Base-by-base conservation (phyloP, 108 stramenopile genomes). In the Cylindrotheca closterium region DNA sequence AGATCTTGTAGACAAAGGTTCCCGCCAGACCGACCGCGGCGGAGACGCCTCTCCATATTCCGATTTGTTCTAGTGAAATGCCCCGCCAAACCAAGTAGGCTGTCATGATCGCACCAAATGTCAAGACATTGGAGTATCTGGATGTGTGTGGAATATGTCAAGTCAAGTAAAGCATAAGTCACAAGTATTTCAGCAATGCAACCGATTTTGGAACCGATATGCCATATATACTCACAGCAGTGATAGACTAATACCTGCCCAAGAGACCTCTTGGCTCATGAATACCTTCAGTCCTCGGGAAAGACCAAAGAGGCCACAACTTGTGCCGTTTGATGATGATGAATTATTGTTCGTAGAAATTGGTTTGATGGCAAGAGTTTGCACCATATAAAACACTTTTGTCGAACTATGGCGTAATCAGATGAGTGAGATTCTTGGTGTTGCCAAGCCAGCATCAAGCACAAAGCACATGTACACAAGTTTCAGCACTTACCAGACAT, bases 81-180 rank as follows among this genome's bases (percentile, higher is more conserved):
- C 80, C 84, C 49, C 78, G 37, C 74, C 60, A 83, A 32, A 83
- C 63, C 0, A 89, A 58, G 56, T 83, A 85, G 0, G 80, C 80
- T 4, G 83, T 84, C 84, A 89, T 85, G 45, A 85, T 75, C 22
- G 62, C 77, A 17, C 80, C 80, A 74, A 84, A 85, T 26, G 78
- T 75, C 23, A 89, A 58, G 27, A 67, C 66, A 63, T 88, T 88
- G 42, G 82, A 28, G 54, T 86, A 82, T 19, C 61, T 63, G 19
- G 46, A n/a, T n/a, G n/a, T n/a, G n/a, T n/a, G n/a, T n/a, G n/a
- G n/a, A n/a, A n/a, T n/a, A n/a, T n/a, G n/a, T n/a, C n/a, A n/a
- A n/a, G n/a, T n/a, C n/a, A n/a, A n/a, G n/a, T n/a, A n/a, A n/a
- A n/a, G n/a, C n/a, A n/a, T n/a, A n/a, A n/a, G n/a, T n/a, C n/a